Evolutionary conservation across 805 yeast species (phyloP).

Genomic region (Isabelozyma rhagii): DNA sequence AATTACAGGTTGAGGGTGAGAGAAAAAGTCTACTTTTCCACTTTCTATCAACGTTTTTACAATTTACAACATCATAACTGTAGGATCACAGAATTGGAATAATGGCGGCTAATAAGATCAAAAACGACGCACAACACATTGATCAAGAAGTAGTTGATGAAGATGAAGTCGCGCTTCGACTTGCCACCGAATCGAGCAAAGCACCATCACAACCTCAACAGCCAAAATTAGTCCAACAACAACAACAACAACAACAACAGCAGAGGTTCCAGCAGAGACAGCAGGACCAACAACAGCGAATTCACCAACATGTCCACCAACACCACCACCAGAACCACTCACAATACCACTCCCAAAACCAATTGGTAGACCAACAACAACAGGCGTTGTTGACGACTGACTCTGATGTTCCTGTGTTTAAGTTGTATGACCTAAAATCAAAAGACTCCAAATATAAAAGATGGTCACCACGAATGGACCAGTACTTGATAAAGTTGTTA

Average conservation of each 20-base stretch:
- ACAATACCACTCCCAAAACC: not conserved
- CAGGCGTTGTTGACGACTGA: not conserved
- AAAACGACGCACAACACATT: not conserved
- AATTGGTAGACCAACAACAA: not conserved
- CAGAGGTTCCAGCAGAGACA: not conserved
- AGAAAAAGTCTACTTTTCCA: not conserved
- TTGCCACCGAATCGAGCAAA: not conserved
- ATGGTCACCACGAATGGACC: conserved; percentile 40
- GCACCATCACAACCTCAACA: not conserved
- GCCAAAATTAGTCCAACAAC: not conserved
- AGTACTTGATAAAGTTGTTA: conserved; percentile 25
- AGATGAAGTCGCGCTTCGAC: not conserved
- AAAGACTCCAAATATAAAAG: conserved; percentile 34
- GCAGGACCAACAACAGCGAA: not conserved
- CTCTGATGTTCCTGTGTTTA: conserved; percentile 7
- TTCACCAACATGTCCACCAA: not conserved
- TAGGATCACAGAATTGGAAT: not conserved
- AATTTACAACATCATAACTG: not conserved
- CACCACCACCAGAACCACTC: not conserved
- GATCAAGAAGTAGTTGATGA: not conserved
- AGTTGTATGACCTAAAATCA: conserved; percentile 29
- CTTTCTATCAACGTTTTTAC: not conserved
- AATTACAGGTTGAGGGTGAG: not conserved
- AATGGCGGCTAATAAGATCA: not conserved
- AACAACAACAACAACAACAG: not conserved